These are phyloP conservation scores for Syncephalastrum contaminatum DNA, from an alignment of 371 early-diverging fungal genomes.

Conservation along the genomic window DNA sequence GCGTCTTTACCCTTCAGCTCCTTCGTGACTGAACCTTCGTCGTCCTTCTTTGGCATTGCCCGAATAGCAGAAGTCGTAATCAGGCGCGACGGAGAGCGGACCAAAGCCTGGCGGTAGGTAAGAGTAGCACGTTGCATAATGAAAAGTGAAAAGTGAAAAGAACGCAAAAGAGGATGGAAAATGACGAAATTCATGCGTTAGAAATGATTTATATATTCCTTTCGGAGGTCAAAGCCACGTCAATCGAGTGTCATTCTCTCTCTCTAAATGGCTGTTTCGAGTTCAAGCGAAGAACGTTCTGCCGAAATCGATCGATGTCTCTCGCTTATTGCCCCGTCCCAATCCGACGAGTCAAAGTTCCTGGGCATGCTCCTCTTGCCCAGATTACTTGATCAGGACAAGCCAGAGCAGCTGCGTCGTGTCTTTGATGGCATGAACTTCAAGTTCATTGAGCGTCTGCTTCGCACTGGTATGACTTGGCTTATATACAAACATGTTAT, in stretches of 20 bases:
- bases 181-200: too few relatives aligned
- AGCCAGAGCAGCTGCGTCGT: slow-evolving; percentile 27
- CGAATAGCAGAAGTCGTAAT: not conserved
- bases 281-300: slow-evolving; percentile 29
- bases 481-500: not conserved
- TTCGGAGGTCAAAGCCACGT: too few relatives aligned
- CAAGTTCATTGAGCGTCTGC: slow-evolving; percentile 46
- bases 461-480: slow-evolving; percentile 35
- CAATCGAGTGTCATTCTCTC: too few relatives aligned
- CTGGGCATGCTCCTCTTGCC: slow-evolving; percentile 56
- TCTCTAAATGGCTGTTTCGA: slow-evolving; percentile 8
- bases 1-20: slow-evolving; percentile 10
- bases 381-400: slow-evolving; percentile 40
- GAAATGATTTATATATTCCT: too few relatives aligned
- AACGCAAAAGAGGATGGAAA: too few relatives aligned
- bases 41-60: slow-evolving; percentile 1
- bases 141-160: too few relatives aligned
- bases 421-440: slow-evolving; percentile 54
- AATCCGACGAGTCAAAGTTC: slow-evolving; percentile 53
- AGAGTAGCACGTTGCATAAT: too few relatives aligned
- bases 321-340: slow-evolving; percentile 37
- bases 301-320: slow-evolving; percentile 54
- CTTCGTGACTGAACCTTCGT: slow-evolving; percentile 10
- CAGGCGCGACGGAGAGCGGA: too few relatives aligned
- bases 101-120: too few relatives aligned